Base-by-base conservation (phyloP, 2,329 filamentous ascomycete genomes). In the Ceratocystiopsis sp. region DNA sequence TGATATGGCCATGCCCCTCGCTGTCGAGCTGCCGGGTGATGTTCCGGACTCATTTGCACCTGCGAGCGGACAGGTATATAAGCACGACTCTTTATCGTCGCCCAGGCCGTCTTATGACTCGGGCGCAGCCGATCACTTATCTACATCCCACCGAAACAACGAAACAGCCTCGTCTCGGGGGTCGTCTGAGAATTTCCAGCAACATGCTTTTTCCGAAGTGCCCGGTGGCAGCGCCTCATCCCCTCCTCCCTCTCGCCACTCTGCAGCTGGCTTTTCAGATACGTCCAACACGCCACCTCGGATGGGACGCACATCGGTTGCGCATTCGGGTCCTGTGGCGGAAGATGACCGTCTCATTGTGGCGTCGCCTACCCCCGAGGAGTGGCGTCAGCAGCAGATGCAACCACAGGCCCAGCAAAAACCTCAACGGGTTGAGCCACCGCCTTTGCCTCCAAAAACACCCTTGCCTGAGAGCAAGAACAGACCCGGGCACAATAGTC, bases 361-460 rank as follows among this genome's bases (percentile, higher is more conserved):
- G 5, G 63, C 65, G 9, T 70, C 72, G 1, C 75, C 75, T 1
- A 72, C 73, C 2, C 73, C 73, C 40, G 64, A 59, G 46, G 75
- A 69, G 65, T 80, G 68, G 59, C 71, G 57, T 50, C 72, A 59
- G 16, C 32, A 7, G 33, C 42, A 4, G 16, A 33, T 82, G 48
- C 75, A 80, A 49, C 64, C 68, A 41, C 69, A 74, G 0, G 62
- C 62, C 45, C 61, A 57, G 47, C 61, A 55, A 43, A 53, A 57
- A 21, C 54, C 61, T 42, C 51, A 67, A 50, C 59, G 67, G 51
- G 66, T 71, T 21, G 72, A 72, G 46, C 76, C 81, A 4, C 83
- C 83, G 7, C 81, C 82, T 0, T 56, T 85, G 34, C 83, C 83
- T 15, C 83, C 83, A 11, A 87, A 89, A 59, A 85, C 79, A 1